Conservation (phyloP, 192 early-diverging fungal genomes). For the Coemansia sp. region DNA sequence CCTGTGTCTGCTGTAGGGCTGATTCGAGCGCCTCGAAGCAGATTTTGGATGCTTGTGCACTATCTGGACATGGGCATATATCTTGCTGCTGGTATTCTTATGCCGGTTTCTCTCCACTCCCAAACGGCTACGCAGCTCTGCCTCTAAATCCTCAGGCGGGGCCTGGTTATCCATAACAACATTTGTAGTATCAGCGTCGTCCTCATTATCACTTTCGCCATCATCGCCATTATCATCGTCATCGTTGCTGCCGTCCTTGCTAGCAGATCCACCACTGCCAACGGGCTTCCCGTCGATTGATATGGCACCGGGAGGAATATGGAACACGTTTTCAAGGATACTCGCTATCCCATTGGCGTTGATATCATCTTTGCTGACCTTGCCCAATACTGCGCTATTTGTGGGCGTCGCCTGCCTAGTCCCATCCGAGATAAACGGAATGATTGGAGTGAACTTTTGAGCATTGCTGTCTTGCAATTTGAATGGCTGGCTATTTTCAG, state of each 20-base stretch:
- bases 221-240: constrained; percentile 13
- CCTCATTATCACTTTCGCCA: constrained; percentile 12
- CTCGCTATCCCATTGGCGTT: constrained; percentile 40
- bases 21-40: too few relatives aligned
- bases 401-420: constrained; percentile 4
- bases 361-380: constrained; percentile 4
- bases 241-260: constrained; percentile 5
- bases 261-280: background rate
- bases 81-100: background rate
- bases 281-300: constrained; percentile 43
- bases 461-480: constrained; percentile 10
- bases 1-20: background rate
- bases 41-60: too few relatives aligned
- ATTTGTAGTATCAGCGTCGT: constrained; percentile 4
- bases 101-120: constrained; percentile 1
- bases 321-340: constrained; percentile 32
- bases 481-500: background rate
- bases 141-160: constrained; percentile 4
- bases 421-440: constrained; percentile 40
- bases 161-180: background rate
- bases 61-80: constrained; percentile 3
- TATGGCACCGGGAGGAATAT: constrained; percentile 35
- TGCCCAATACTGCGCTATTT: too few relatives aligned
- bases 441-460: constrained; percentile 20
- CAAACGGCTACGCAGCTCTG: constrained; percentile 10